Base-by-base conservation (phyloP, 208 protist genomes). In the Trypanosoma mega region DNA sequence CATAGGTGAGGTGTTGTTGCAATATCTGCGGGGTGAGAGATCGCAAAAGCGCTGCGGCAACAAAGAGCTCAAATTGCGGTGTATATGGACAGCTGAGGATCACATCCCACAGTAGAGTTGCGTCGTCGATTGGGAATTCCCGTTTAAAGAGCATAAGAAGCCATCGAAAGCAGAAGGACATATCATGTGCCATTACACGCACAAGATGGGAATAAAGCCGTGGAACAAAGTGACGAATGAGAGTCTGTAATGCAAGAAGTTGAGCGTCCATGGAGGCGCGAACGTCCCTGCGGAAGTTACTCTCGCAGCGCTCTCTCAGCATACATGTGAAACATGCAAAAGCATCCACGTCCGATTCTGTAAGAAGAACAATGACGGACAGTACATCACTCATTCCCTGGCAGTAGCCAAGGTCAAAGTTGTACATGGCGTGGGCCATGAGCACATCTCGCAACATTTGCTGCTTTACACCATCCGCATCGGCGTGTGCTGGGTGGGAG, bases 341-440 rank as follows among this genome's bases (percentile, higher is more conserved):
- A 3, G 75, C 59, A 1, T 72, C 69, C 55, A 73, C 73, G 31
- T 78, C 74, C 6, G 60, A 55, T 18, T 76, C 30, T 23, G 84
- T 59, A 8, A 91, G 56, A 18, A 87, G 56, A 44, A 79, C 62
- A 37, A 86, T 68, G 11, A 89, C 54, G 3, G 84, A 75, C 1
- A 87, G 72, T 0, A 96, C 63, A 57, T 97, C 93, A 49, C 79
- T 90, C 93, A 97, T 96, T 26, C 87, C 87, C 51, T 96, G 89
- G 31, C 77, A 86, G 74, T 97, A 97, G 43, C 87, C 85, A n/a
- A 94, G 67, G 49, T 97, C 93, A 76, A 96, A 93, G 69, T 97
- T 91, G 44, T 82, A 80, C 72, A 96, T 85, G 23, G 80, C 74
- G 64, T 96, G 81, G 6, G 85, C 79, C 52, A 96, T 71, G 21